Evolutionary conservation across 129 eudicot species (phyloP), one percentile per base, ranked within the genome.

Genomic region (Tanacetum coccineum): DNA sequence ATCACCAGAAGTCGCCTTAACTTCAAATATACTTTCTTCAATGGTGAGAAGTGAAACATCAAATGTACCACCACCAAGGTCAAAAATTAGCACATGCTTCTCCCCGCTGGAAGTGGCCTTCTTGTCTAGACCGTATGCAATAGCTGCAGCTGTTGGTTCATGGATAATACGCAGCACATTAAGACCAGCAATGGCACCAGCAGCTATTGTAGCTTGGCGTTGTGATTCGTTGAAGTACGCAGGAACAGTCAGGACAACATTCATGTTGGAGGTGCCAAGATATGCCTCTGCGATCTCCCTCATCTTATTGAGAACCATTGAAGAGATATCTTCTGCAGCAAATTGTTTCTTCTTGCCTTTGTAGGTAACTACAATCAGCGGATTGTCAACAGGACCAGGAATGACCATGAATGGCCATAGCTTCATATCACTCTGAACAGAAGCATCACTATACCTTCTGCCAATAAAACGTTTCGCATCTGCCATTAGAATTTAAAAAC

Each of bases 1-100:
- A 66, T 74, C 67, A 17, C 78, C 78, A 59, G 66, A 60, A 6
- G 59, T 56, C 0, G 78, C 71, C 11, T 30, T 65, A 40, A 65
- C 78, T 57, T 65, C 66, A 17, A 74, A 74, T 14, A 74, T 44
- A 15, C 78, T 72, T 19, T 26, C 71, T 58, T 73, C 71, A 9
- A 64, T 64, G 1, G 72, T 64, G 13, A 73, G 56, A 2, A 64
- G 48, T 11, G 78, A 73, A 25, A 73, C 78, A 73, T 73, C 78
- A 19, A 73, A 73, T n/a, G 78, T 73, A 45, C 78, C 78, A 42
- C 72, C 78, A 17, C 78, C 78, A 3, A 73, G 71, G 32, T 73
- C 71, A 13, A 73, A 73, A 46, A 73, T 64, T 11, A 73, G 59
- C 20, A 73, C 78, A 19, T 20, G 64, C n/a, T n/a, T 73, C 47